A percentile compares a stretch with the other conserved stretches of the same genome.
These are phyloP conservation scores for Oidiodendron maius DNA, from an alignment of 495 filamentous ascomycete species.

Conservation along the genomic window DNA sequence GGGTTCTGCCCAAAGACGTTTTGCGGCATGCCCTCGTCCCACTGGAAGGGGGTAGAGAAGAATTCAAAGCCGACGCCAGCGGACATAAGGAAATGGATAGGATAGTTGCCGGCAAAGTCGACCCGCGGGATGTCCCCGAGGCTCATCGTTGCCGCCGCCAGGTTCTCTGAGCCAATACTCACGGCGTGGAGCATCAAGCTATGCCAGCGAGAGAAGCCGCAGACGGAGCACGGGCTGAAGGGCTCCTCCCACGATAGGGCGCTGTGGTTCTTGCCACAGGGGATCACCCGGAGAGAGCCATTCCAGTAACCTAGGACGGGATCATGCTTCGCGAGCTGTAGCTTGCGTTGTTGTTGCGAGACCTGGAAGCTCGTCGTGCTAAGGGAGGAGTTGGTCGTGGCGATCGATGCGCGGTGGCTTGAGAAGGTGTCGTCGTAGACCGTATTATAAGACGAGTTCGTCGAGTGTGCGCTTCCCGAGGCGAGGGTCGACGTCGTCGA, in stretches of 20 bases:
- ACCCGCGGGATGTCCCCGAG: conserved; percentile 4
- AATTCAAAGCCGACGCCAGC: conserved; percentile 17
- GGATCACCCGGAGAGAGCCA: conserved; percentile 12
- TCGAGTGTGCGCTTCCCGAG: background rate
- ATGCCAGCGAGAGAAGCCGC: conserved; percentile 16
- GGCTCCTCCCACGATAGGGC: conserved; percentile 3
- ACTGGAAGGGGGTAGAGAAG: conserved; percentile 1
- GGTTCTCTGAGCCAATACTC: conserved; percentile 6
- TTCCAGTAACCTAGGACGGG: conserved; percentile 13
- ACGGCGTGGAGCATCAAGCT: conserved; percentile 16
- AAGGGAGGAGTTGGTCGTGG: conserved; percentile 6
- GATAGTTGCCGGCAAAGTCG: conserved; percentile 16
- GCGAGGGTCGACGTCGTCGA: background rate
- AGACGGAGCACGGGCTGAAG: conserved; percentile 10
- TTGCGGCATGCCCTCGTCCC: background rate
- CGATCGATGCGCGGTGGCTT: conserved; percentile 1
- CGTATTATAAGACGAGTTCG: background rate
- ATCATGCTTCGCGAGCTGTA: conserved; percentile 14
- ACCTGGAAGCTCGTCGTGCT: conserved; percentile 1
- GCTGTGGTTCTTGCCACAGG: conserved; percentile 15
- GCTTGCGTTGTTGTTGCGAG: background rate
- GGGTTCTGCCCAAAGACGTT: conserved; percentile 21
- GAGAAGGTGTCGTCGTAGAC: background rate
- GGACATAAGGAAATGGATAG: conserved; percentile 15
- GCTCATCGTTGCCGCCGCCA: conserved; percentile 6